These are phyloP conservation scores for Camellia oleifera DNA, from an alignment of 179 eudicot species.

Conservation along the genomic window DNA sequence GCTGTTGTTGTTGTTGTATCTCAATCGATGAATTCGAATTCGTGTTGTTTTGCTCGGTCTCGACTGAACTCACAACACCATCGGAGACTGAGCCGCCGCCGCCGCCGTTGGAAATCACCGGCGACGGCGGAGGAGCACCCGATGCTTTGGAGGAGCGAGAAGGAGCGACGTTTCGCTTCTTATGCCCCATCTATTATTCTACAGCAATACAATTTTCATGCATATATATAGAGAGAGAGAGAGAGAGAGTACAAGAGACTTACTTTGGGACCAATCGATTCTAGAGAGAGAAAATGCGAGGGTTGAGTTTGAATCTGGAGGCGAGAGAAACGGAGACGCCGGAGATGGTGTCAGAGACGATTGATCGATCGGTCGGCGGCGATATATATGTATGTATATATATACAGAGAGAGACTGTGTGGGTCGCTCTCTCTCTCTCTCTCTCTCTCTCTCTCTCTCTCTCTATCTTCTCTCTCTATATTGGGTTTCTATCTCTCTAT, in stretches of 20 bases:
- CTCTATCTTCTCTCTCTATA: not conserved
- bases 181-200: slow-evolving; percentile 56
- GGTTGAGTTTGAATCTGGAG: no score
- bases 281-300: not conserved
- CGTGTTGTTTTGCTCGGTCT: not conserved
- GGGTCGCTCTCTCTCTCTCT: not conserved
- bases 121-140: slow-evolving; percentile 12
- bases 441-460: not conserved
- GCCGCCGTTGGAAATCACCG: slow-evolving; percentile 15
- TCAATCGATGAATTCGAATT: slow-evolving; percentile 3
- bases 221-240: slow-evolving; percentile 2
- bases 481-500: not conserved
- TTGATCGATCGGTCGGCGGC: not conserved
- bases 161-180: slow-evolving; percentile 56
- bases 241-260: slow-evolving; percentile 7
- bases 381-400: not conserved
- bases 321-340: not conserved
- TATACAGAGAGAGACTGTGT: not conserved
- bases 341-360: not conserved
- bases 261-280: not conserved
- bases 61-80: not conserved
- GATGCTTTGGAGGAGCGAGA: slow-evolving; percentile 44
- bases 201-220: not conserved
- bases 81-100: slow-evolving; percentile 4
- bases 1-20: not conserved